phyloP scores from a whole-genome alignment of 1,284 basidiomycete genomes.

The Sanghuangporus baumii region DNA sequence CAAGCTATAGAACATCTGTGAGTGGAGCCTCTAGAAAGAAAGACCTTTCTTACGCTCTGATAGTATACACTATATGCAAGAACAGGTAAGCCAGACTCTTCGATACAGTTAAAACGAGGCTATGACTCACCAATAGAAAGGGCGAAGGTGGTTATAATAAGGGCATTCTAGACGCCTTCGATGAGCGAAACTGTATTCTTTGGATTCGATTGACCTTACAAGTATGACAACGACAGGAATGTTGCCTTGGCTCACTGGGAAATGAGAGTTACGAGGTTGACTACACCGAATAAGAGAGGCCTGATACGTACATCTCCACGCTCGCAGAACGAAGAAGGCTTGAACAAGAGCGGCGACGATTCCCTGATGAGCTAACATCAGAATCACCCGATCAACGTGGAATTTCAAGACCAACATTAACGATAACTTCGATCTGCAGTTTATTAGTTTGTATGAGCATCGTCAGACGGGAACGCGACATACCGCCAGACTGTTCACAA shows the following conservation, averaged over 20 bases:
- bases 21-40: neutral
- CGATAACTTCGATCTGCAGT: slow-evolving; percentile 7
- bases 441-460: neutral
- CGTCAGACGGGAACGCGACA: neutral
- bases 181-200: neutral
- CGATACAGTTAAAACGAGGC: neutral
- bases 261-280: neutral
- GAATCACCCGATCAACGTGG: neutral
- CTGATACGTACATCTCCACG: slow-evolving; percentile 13
- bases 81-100: neutral
- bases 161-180: neutral
- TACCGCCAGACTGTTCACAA: slow-evolving; percentile 15
- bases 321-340: slow-evolving; percentile 13
- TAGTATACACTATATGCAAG: slow-evolving; percentile 2
- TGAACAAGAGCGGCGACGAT: slow-evolving; percentile 14
- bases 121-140: slow-evolving; percentile 3
- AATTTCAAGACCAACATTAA: neutral
- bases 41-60: slow-evolving; percentile 4
- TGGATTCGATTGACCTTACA: neutral
- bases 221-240: slow-evolving; percentile 4
- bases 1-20: neutral
- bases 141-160: slow-evolving; percentile 1
- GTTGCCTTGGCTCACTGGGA: slow-evolving; percentile 14
- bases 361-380: neutral
- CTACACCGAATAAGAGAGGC: neutral